Conservation (phyloP, 805 yeast genomes). For the Debaryomyces hansenii region DNA sequence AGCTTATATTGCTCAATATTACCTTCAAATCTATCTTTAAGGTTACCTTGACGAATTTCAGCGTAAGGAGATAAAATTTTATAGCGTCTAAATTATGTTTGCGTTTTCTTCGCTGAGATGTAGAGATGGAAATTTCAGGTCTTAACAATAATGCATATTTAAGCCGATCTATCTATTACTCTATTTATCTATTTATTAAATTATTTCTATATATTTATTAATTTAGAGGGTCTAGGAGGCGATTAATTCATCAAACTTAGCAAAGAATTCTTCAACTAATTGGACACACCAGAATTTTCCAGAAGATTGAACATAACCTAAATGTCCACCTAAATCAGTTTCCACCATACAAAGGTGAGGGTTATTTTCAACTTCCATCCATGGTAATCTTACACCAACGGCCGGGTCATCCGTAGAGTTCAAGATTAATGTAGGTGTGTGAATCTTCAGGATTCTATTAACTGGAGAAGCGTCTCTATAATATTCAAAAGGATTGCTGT, state of each 20-base stretch:
- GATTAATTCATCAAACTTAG: conserved; percentile 16
- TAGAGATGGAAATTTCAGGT: too few species aligned
- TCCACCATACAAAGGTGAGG: conserved; percentile 60
- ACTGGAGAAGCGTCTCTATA: conserved; percentile 63
- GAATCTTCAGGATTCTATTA: conserved; percentile 47
- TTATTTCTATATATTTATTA: not conserved
- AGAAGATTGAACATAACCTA: conserved; percentile 68
- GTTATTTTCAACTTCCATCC: conserved; percentile 48
- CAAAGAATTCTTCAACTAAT: conserved; percentile 36
- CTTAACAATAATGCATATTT: too few species aligned
- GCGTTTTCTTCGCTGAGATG: not conserved
- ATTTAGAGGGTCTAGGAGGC: not conserved
- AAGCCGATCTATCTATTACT: too few species aligned
- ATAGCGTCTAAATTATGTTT: not conserved
- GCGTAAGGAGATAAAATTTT: not conserved
- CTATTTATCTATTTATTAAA: not conserved
- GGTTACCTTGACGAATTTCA: not conserved
- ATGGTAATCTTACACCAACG: conserved; percentile 57
- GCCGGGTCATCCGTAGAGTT: conserved; percentile 77
- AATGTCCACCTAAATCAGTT: conserved; percentile 76
- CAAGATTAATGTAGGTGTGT: conserved; percentile 65
- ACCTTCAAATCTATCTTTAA: too few species aligned
- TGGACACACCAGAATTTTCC: conserved; percentile 64
- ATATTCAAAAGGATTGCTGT: conserved; percentile 61
- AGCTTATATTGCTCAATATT: too few species aligned